Conservation (phyloP, 768 basidiomycete genomes). For the Agaricus blazei region DNA sequence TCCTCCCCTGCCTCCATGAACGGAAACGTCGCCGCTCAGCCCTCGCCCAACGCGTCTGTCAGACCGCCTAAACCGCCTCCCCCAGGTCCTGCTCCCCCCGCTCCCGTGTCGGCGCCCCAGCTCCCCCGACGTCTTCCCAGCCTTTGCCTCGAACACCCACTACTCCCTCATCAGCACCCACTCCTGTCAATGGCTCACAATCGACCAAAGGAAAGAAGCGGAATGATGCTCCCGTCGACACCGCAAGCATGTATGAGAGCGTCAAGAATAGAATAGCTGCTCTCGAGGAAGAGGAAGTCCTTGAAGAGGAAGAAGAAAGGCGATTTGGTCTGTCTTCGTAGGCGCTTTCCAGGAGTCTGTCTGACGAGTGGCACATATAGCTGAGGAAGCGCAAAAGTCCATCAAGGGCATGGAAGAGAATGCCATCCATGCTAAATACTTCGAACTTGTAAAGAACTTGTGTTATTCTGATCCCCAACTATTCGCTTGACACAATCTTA, state of each 20-base stretch:
- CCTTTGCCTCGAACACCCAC: slow-evolving; percentile 4
- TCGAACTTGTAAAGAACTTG: slow-evolving; percentile 65
- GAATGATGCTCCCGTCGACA: slow-evolving; percentile 68
- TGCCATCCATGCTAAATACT: slow-evolving; percentile 80
- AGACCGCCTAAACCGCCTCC: slow-evolving; percentile 49
- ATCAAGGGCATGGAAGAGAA: slow-evolving; percentile 82
- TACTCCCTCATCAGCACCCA: slow-evolving; percentile 22
- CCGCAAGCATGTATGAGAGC: slow-evolving; percentile 82
- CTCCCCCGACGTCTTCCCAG: slow-evolving; percentile 36
- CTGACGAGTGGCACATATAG: slow-evolving; percentile 32
- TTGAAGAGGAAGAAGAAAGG: slow-evolving; percentile 84
- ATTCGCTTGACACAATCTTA: slow-evolving; percentile 26
- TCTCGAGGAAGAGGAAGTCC: slow-evolving; percentile 80
- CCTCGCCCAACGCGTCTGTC: slow-evolving; percentile 25
- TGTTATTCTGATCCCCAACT: slow-evolving; percentile 12
- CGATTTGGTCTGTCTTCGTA: slow-evolving; percentile 54
- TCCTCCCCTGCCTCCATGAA: slow-evolving; percentile 36
- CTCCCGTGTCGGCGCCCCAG: slow-evolving; percentile 56
- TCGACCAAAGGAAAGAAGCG: slow-evolving; percentile 67
- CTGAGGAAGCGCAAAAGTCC: slow-evolving; percentile 84
- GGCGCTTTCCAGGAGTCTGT: slow-evolving; percentile 12
- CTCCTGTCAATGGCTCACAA: slow-evolving; percentile 19
- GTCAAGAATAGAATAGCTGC: slow-evolving; percentile 87
- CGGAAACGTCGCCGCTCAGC: slow-evolving; percentile 31
- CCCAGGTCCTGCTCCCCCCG: slow-evolving; percentile 54